phyloP scores from a whole-genome alignment of 306 rosid species.

The Lathyrus oleraceus region DNA sequence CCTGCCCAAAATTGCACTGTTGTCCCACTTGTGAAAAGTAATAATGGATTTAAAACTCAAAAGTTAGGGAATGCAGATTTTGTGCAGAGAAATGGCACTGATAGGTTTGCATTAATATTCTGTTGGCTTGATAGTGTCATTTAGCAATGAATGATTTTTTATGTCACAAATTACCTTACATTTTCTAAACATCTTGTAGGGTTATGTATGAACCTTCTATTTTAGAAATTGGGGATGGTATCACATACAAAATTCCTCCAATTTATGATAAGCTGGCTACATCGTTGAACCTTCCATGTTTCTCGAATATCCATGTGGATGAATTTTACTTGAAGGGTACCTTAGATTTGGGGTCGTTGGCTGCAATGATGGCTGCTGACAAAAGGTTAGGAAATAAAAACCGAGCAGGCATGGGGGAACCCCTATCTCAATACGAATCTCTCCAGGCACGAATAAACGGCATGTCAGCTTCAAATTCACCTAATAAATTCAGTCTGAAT shows the following conservation, averaged over 20 bases:
- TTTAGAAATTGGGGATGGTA: slow-evolving; percentile 92
- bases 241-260: too few relatives aligned
- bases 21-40: slow-evolving; percentile 50
- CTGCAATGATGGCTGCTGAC: slow-evolving; percentile 83
- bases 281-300: slow-evolving; percentile 73
- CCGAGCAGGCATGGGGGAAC: slow-evolving; percentile 83
- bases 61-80: slow-evolving; percentile 59
- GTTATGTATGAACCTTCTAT: slow-evolving; percentile 78
- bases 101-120: slow-evolving; percentile 61
- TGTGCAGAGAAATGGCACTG: slow-evolving; percentile 40
- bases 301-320: slow-evolving; percentile 77
- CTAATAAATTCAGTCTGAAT: slow-evolving; percentile 73
- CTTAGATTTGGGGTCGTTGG: slow-evolving; percentile 93
- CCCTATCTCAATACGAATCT: slow-evolving; percentile 69
- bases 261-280: slow-evolving; percentile 78
- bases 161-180: slow-evolving; percentile 1
- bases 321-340: slow-evolving; percentile 87
- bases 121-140: slow-evolving; percentile 27
- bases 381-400: slow-evolving; percentile 62
- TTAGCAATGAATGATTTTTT: slow-evolving; percentile 3
- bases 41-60: slow-evolving; percentile 52
- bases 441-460: slow-evolving; percentile 80
- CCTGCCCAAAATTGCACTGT: slow-evolving; percentile 58
- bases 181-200: slow-evolving; percentile 51
- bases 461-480: slow-evolving; percentile 56